Evolutionary conservation across 768 basidiomycete species (phyloP).

Genomic region (Rhodotorula babjevae): DNA sequence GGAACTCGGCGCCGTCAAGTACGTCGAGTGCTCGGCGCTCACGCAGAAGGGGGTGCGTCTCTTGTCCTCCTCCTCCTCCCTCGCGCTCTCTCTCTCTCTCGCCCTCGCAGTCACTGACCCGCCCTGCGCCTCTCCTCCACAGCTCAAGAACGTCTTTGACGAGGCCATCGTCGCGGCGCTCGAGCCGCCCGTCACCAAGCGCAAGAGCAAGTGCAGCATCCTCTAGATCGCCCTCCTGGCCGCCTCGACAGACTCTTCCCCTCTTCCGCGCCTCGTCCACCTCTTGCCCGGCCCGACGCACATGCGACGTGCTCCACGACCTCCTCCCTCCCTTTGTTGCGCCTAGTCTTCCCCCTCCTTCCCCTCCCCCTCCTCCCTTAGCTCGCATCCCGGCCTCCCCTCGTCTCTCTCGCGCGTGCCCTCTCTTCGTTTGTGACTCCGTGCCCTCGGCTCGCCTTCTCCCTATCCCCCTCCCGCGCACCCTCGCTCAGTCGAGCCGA

Average conservation of each 20-base stretch:
- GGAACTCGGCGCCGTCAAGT: constrained; percentile 97
- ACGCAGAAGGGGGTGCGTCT: constrained; percentile 77
- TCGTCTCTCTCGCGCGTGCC: not conserved
- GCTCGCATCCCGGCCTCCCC: not conserved
- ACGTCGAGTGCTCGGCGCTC: constrained; percentile 97
- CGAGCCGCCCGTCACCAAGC: constrained; percentile 89
- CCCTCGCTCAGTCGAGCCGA: not conserved
- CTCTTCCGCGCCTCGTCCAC: not conserved
- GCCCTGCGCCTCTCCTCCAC: not conserved
- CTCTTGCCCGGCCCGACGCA: not conserved
- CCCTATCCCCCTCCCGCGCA: not conserved
- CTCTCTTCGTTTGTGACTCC: not conserved
- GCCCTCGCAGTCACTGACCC: not conserved
- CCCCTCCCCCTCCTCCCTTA: too few relatives aligned
- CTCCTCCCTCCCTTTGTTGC: not conserved
- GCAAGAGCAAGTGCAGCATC: constrained; percentile 74
- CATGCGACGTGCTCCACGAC: not conserved
- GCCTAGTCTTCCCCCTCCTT: not conserved
- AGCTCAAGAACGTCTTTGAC: constrained; percentile 97
- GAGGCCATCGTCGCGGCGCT: constrained; percentile 99
- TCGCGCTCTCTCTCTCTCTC: too few relatives aligned
- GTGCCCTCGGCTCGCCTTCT: not conserved
- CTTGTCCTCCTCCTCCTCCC: too few relatives aligned
- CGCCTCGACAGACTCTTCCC: not conserved
- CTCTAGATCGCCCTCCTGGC: constrained; percentile 56